These are phyloP conservation scores for Fusarium sp. DNA, from an alignment of 2,329 filamentous ascomycete species.

Conservation along the genomic window DNA sequence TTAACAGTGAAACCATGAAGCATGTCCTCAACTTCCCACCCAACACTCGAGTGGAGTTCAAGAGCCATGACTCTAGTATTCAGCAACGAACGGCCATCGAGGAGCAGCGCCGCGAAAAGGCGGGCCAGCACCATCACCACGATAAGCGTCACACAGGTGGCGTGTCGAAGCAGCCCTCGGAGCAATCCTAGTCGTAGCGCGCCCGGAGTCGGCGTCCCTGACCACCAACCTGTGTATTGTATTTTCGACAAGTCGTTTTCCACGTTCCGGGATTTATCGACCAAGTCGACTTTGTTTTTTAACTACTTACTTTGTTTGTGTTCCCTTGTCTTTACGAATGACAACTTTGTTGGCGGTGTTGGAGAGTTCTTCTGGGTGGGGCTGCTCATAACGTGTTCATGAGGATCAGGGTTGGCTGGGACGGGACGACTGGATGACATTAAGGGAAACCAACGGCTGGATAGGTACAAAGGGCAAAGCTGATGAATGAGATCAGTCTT, in stretches of 20 bases:
- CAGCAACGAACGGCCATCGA: constrained; percentile 89
- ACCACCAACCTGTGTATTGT: constrained; percentile 35
- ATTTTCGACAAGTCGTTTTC: constrained; percentile 32
- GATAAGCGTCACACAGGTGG: constrained; percentile 50
- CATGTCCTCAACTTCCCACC: constrained; percentile 83
- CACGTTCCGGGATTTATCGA: constrained; percentile 19
- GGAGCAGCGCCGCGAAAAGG: constrained; percentile 88
- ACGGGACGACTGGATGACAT: constrained; percentile 2
- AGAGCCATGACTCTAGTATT: constrained; percentile 95
- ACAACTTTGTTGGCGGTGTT: constrained; percentile 31
- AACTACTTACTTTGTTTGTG: constrained; percentile 7
- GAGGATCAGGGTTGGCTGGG: constrained; percentile 24
- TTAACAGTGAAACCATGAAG: constrained; percentile 87
- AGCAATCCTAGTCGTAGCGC: constrained; percentile 41
- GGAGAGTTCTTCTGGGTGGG: constrained; percentile 28
- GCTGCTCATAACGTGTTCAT: constrained; percentile 32
- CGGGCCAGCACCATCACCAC: constrained; percentile 55
- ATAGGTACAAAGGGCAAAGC: constrained; percentile 13
- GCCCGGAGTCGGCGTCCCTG: background rate
- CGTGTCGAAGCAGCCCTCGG: constrained; percentile 46
- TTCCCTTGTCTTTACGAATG: constrained; percentile 27
- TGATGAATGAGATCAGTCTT: background rate
- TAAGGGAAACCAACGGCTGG: background rate
- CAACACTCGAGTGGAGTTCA: constrained; percentile 93
- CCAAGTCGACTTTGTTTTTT: constrained; percentile 27